Evolutionary conservation across 2,329 filamentous ascomycete species (phyloP).

Genomic region (Epichloe festucae): DNA sequence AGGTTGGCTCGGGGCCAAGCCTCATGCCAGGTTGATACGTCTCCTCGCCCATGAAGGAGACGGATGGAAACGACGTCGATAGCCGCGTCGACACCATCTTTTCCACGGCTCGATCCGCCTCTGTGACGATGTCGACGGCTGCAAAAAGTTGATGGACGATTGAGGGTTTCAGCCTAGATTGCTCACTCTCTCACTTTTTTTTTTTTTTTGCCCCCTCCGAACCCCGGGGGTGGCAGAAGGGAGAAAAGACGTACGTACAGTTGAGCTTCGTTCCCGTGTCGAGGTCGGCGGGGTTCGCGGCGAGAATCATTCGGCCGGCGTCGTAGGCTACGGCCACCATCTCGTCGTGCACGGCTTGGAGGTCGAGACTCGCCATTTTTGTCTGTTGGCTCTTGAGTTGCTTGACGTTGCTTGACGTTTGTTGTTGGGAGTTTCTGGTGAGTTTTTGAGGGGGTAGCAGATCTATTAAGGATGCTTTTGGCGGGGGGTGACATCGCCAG

Average conservation of each 20-base stretch:
- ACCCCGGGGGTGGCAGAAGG: not conserved
- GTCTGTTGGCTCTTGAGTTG: too few relatives aligned
- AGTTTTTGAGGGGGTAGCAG: not conserved
- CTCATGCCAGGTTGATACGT: conserved; percentile 55
- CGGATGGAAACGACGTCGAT: conserved; percentile 37
- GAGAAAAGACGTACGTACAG: conserved; percentile 28
- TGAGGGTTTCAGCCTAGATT: not conserved
- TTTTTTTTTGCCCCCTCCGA: too few relatives aligned
- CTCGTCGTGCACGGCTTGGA: conserved; percentile 49
- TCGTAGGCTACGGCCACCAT: conserved; percentile 46
- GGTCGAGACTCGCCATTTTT: conserved; percentile 27
- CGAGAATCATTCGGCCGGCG: conserved; percentile 51
- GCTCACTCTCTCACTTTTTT: not conserved
- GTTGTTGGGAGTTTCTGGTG: not conserved
- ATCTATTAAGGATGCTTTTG: not conserved
- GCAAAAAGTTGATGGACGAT: not conserved
- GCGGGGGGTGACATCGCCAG: not conserved
- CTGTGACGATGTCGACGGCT: conserved; percentile 58
- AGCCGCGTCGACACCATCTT: conserved; percentile 44
- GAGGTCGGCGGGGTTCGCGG: conserved; percentile 45
- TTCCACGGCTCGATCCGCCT: conserved; percentile 54
- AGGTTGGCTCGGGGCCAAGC: conserved; percentile 56
- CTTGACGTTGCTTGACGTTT: not conserved
- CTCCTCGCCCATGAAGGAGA: conserved; percentile 62
- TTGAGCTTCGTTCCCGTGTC: conserved; percentile 51